Conservation (phyloP, 139 green algal genomes). For the Coelastrella sp. region DNA sequence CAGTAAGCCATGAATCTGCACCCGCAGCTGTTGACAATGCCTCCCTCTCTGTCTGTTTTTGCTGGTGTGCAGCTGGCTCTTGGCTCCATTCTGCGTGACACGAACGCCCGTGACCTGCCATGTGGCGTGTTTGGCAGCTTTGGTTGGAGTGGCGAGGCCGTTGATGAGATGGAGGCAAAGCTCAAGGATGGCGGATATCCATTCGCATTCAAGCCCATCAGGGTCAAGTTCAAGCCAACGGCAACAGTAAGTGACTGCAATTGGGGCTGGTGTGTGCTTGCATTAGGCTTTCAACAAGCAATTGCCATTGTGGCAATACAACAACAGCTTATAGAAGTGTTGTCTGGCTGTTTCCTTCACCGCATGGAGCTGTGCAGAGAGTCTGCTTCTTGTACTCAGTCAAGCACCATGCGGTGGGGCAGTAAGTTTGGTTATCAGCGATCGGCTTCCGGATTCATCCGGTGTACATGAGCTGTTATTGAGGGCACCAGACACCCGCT, state of each 20-base stretch:
- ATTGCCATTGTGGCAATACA: no score
- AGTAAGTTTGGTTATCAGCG: no score
- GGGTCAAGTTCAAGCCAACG: conserved; percentile 96
- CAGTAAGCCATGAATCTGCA: no score
- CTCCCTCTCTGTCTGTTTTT: neutral
- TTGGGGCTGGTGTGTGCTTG: no score
- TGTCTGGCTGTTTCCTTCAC: no score
- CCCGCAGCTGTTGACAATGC: no score
- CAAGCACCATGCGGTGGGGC: no score
- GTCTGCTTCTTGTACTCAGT: neutral
- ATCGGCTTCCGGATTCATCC: no score
- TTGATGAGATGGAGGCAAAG: conserved; percentile 84
- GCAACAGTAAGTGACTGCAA: conserved; percentile 61
- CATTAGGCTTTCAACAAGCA: no score
- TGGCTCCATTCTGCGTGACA: conserved; percentile 85
- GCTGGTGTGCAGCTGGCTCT: conserved; percentile 20
- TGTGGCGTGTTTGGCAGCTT: conserved; percentile 98
- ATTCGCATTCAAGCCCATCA: conserved; percentile 92
- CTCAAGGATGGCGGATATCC: conserved; percentile 91
- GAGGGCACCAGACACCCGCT: neutral
- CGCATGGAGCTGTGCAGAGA: no score
- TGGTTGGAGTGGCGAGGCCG: conserved; percentile 95
- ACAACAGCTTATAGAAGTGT: no score
- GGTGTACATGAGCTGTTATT: no score
- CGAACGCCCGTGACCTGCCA: conserved; percentile 73